Base-by-base conservation (phyloP, 768 basidiomycete genomes). In the Trametes gibbosa region DNA sequence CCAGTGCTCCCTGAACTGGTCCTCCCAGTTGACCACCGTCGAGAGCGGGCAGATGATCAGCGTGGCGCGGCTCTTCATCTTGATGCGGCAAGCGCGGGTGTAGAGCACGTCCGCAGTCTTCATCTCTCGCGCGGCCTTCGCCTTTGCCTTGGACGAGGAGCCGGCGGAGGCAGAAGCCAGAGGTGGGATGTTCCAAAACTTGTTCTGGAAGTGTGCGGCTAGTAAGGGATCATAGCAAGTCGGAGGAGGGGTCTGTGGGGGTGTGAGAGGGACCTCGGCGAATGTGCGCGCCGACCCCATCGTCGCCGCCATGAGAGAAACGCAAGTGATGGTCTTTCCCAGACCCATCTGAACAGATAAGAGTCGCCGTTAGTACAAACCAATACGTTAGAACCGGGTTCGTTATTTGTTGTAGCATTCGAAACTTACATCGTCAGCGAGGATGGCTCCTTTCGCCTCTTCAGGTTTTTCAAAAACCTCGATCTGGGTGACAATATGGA, bases 11-110 rank as follows among this genome's bases (percentile, higher is more conserved):
- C 89, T 84, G 68, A 99, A 93, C 73, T 99, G 97, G 56, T 96
- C 93, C 75, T 99, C 97, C 97, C 97, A 99, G 69, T 98, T 98
- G 48, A 92, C 86, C 2, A 99, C 94, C 5, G 97, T 99, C 12
- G 93, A 95, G 37, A 99, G 79, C 7, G 97, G 97, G 67, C 97
- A 98, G 27, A 99, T 83, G 66, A 99, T 92, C n/a, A 99, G 76
- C 6, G 97, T 98, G 19, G 90, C 97, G 34, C 94, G 85, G 66
- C 89, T 92, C 65, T 85, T 88, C 35, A 80, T 77, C 73, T 92
- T 95, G 68, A 96, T 87, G 34, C 89, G 84, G 64, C 85, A 86
- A 16, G 81, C 81, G 50, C 94, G 81, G 4, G 77, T 75, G 65
- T 86, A 86, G 49, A 85, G 84, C 14, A 86, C 83, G 59, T 91